Conservation (phyloP, 1,284 basidiomycete species). For the Neonothopanus nambi region DNA sequence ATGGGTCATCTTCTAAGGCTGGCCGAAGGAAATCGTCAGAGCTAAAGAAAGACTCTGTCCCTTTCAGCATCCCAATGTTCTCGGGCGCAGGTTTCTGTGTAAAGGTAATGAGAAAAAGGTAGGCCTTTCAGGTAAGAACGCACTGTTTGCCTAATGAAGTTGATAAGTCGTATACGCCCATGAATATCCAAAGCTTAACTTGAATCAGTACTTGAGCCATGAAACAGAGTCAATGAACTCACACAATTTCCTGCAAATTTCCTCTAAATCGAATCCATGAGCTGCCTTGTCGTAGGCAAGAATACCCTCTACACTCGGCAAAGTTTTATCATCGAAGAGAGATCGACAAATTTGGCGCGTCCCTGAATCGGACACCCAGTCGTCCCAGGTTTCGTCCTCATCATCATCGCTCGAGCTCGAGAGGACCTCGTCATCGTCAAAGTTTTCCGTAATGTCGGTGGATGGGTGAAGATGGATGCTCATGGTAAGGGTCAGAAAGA, state of each 20-base stretch:
- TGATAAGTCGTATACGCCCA: conserved; percentile 76
- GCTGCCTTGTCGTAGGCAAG: conserved; percentile 63
- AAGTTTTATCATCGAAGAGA: conserved; percentile 75
- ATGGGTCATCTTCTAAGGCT: conserved; percentile 78
- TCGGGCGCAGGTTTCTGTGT: conserved; percentile 52
- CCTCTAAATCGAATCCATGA: conserved; percentile 67
- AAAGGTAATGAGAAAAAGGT: conserved; percentile 5
- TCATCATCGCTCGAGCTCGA: conserved; percentile 30
- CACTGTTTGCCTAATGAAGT: conserved; percentile 76
- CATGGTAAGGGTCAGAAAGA: conserved; percentile 3
- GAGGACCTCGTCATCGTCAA: conserved; percentile 3
- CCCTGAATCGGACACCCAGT: conserved; percentile 75
- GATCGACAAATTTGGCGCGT: conserved; percentile 62
- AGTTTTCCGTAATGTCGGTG: background rate
- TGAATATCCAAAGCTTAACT: conserved; percentile 61
- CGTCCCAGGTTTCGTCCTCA: conserved; percentile 75
- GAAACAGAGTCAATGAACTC: conserved; percentile 26
- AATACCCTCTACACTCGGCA: conserved; percentile 63
- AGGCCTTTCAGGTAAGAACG: conserved; percentile 14
- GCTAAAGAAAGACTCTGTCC: conserved; percentile 61
- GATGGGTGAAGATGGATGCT: conserved; percentile 11
- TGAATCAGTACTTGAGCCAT: conserved; percentile 2
- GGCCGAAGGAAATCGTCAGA: conserved; percentile 82
- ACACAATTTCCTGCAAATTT: conserved; percentile 53
- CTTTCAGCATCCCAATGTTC: conserved; percentile 49